Percentiles rank a stretch among this genome's conserved stretches.
phyloP scores from a whole-genome alignment of 208 protist genomes.

The Entamoeba moshkovskii region DNA sequence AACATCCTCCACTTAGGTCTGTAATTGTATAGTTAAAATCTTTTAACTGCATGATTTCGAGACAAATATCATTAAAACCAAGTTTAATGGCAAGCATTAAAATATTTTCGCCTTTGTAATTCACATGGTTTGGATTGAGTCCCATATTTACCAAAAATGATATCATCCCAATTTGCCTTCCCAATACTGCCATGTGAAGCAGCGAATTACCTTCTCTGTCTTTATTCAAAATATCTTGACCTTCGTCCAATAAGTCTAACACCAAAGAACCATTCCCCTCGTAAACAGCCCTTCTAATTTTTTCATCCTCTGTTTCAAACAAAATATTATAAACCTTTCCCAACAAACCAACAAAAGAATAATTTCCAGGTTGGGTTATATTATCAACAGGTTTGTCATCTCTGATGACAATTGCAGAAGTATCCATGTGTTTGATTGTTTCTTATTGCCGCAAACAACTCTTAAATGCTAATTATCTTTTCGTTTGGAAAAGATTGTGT shows the following conservation, averaged over 20 bases:
- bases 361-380: background rate
- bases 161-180: background rate
- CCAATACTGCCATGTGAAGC: background rate
- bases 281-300: background rate
- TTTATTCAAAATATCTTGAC: background rate
- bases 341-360: background rate
- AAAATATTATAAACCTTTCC: background rate
- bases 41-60: background rate
- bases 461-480: no score
- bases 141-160: background rate
- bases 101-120: background rate
- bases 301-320: background rate
- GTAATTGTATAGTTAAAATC: background rate
- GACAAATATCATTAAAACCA: background rate
- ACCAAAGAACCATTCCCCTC: background rate
- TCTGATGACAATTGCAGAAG: no score
- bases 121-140: background rate
- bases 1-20: background rate
- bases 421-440: no score
- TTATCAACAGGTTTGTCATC: background rate
- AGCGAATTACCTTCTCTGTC: background rate
- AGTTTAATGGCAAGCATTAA: background rate
- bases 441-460: no score
- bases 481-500: no score
- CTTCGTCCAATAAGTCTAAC: background rate